A percentile compares a stretch with the other conserved stretches of the same genome.
Evolutionary conservation across 345 rosid genomes (phyloP).

Genomic region (Brassica carinata): DNA sequence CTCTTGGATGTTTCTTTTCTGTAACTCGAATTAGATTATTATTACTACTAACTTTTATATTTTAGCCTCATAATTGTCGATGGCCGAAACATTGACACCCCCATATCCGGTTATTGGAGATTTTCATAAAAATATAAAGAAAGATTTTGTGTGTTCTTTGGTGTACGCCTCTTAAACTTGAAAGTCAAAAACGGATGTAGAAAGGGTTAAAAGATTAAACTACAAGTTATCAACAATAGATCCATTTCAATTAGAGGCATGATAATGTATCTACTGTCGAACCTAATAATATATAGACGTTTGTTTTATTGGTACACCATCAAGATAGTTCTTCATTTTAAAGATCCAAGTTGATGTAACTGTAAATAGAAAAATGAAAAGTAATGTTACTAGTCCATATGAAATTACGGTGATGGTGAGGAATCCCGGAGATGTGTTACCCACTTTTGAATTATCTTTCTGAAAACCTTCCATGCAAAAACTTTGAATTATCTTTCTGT

Average conservation of each 20-base stretch:
- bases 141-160: not conserved
- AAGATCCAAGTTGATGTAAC: conserved; percentile 6
- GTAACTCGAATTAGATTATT: too few species aligned
- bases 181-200: conserved; percentile 17
- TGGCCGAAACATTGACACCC: not conserved
- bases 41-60: too few species aligned
- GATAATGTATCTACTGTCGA: not conserved
- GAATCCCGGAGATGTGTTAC: conserved; percentile 41
- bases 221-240: not conserved
- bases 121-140: not conserved
- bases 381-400: conserved; percentile 6
- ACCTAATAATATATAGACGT: not conserved
- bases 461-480: conserved; percentile 16
- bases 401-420: conserved; percentile 38
- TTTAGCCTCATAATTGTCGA: not conserved
- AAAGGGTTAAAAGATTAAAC: not conserved
- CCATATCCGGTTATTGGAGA: not conserved
- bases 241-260: not conserved
- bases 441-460: conserved; percentile 27
- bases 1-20: too few species aligned
- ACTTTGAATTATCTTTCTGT: too few species aligned
- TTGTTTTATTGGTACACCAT: conserved; percentile 5
- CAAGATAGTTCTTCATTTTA: not conserved
- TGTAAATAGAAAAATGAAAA: conserved; percentile 22
- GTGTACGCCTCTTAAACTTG: conserved; percentile 4